These are phyloP conservation scores for Aspergillus novofumigatus DNA, from an alignment of 2,329 filamentous ascomycete species.

Conservation along the genomic window DNA sequence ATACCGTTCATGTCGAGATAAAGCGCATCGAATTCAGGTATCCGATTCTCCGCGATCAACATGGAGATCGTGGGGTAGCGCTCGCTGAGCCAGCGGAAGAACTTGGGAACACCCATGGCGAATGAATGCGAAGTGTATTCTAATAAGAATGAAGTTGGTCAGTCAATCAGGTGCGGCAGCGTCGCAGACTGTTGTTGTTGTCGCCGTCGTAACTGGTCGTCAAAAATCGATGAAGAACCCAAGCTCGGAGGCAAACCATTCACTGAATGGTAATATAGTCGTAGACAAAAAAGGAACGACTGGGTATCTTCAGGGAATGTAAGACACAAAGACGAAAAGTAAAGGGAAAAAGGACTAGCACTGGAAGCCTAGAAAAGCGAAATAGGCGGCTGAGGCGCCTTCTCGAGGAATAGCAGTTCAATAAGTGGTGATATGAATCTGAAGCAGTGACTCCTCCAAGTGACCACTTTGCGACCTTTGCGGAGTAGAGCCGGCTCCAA, in stretches of 20 bases:
- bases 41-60: constrained; percentile 96
- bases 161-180: constrained; percentile 4
- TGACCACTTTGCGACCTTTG: constrained; percentile 4
- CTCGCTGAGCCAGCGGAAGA: constrained; percentile 99
- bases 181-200: constrained; percentile 14
- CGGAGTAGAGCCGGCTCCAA: not conserved
- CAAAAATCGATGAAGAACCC: constrained; percentile 17
- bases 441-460: not conserved
- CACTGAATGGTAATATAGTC: constrained; percentile 10
- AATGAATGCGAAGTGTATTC: constrained; percentile 15
- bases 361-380: constrained; percentile 6
- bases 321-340: constrained; percentile 13
- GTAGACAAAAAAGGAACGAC: constrained; percentile 14
- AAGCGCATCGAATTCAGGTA: constrained; percentile 96
- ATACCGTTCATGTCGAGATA: constrained; percentile 95
- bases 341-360: constrained; percentile 8
- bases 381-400: constrained; percentile 8
- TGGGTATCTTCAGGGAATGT: constrained; percentile 17
- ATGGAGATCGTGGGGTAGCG: constrained; percentile 98
- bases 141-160: constrained; percentile 7
- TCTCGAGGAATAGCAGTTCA: not conserved
- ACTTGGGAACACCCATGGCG: constrained; percentile 71
- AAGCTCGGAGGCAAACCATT: constrained; percentile 16
- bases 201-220: constrained; percentile 8
- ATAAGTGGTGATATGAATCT: not conserved